Conservation (phyloP, 768 basidiomycete species). For the Phylloporus scabripes region DNA sequence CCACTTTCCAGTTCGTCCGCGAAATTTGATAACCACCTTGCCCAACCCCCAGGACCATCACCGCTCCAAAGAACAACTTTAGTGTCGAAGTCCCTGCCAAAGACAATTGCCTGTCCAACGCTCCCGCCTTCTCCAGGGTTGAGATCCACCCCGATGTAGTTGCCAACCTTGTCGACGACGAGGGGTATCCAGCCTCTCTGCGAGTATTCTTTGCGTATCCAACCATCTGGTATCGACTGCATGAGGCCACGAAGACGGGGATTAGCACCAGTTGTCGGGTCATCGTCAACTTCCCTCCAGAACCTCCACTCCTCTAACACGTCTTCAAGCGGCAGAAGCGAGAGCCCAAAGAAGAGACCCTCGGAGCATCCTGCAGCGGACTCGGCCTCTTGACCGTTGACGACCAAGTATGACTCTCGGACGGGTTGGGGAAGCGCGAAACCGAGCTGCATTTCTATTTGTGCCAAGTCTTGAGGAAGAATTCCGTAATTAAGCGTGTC, state of each 20-base stretch:
- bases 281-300: conserved; percentile 91
- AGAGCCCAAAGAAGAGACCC: conserved; percentile 93
- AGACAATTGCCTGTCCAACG: conserved; percentile 92
- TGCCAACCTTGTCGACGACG: conserved; percentile 88
- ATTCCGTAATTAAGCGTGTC: conserved; percentile 95
- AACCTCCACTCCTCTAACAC: conserved; percentile 94
- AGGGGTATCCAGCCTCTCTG: conserved; percentile 96
- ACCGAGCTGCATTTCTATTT: conserved; percentile 82
- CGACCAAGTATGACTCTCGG: conserved; percentile 60
- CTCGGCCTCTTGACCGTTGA: conserved; percentile 93
- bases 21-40: conserved; percentile 85
- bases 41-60: conserved; percentile 91
- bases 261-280: conserved; percentile 82
- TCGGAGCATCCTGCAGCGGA: conserved; percentile 82
- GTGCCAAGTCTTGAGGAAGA: conserved; percentile 68
- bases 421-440: conserved; percentile 78
- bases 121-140: conserved; percentile 74
- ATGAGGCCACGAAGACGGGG: conserved; percentile 63
- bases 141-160: conserved; percentile 94
- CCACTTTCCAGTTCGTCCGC: conserved; percentile 90
- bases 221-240: conserved; percentile 85
- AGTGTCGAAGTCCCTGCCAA: conserved; percentile 98
- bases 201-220: conserved; percentile 87
- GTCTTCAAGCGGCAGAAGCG: conserved; percentile 80
- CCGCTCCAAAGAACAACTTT: conserved; percentile 95